Evolutionary conservation across 2,329 filamentous ascomycete species (phyloP).

Genomic region (Volutella citrinella): DNA sequence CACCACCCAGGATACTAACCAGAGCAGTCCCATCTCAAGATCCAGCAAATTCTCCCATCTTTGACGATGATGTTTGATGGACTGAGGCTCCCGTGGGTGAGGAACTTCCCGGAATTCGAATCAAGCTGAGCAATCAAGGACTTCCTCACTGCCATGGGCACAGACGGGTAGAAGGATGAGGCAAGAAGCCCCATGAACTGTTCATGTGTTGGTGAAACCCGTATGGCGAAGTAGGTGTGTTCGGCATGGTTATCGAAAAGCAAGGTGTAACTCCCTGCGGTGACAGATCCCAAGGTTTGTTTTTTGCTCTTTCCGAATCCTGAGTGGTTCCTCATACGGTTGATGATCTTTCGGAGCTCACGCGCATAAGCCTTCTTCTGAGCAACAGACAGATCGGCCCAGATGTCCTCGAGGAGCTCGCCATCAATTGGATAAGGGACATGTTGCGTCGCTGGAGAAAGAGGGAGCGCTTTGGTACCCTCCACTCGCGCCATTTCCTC

Average conservation of each 20-base stretch:
- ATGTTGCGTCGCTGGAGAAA: no score
- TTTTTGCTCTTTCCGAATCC: not conserved
- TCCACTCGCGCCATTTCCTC: constrained; percentile 10
- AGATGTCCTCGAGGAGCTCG: constrained; percentile 27
- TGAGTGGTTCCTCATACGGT: constrained; percentile 15
- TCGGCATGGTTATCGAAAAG: constrained; percentile 26
- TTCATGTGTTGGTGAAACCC: constrained; percentile 8
- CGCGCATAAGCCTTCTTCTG: constrained; percentile 22
- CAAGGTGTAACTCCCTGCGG: constrained; percentile 20
- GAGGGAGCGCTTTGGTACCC: constrained; percentile 12
- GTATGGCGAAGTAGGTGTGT: constrained; percentile 28
- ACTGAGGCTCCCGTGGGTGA: constrained; percentile 25
- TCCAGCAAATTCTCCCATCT: constrained; percentile 18
- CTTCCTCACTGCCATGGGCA: constrained; percentile 20
- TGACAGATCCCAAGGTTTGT: constrained; percentile 9
- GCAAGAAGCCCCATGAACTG: constrained; percentile 25
- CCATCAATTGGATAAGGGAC: constrained; percentile 20
- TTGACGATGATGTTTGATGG: constrained; percentile 29
- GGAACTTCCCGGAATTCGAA: constrained; percentile 11
- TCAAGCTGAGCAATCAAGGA: constrained; percentile 19
- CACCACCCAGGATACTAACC: constrained; percentile 33
- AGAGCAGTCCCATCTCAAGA: constrained; percentile 30
- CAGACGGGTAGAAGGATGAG: constrained; percentile 22
- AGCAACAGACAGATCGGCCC: constrained; percentile 18
- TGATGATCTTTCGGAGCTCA: constrained; percentile 26